Evolutionary conservation across 352 stramenopile species (phyloP).

Genomic region (Globisporangium irregulare): DNA sequence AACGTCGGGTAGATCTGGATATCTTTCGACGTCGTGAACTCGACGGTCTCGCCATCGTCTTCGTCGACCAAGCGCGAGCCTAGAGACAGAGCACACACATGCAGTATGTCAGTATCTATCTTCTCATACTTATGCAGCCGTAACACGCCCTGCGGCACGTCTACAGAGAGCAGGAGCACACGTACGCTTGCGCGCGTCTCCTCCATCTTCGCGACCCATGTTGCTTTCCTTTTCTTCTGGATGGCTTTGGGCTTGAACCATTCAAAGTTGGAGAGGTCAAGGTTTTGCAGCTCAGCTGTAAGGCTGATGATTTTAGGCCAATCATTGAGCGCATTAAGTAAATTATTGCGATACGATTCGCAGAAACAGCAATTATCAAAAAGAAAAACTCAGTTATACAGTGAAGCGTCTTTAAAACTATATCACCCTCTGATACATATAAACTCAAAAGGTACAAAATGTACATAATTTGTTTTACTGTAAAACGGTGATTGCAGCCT

Average conservation of each 20-base stretch:
- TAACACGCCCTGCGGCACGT: background rate
- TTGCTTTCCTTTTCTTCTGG: conserved; percentile 1
- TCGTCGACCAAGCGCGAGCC: conserved; percentile 65
- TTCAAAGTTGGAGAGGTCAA: background rate
- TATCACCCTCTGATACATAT: too few species aligned
- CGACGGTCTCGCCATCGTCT: conserved; percentile 64
- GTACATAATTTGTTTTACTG: too few species aligned
- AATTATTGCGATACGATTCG: too few species aligned
- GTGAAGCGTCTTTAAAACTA: too few species aligned
- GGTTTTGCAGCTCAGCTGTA: too few species aligned
- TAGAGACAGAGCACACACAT: conserved; percentile 14
- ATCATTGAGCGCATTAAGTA: too few species aligned
- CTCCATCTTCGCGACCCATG: conserved; percentile 16
- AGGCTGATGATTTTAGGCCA: too few species aligned
- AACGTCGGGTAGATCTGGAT: conserved; percentile 87
- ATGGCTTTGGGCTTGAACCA: conserved; percentile 4
- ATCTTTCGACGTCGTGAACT: conserved; percentile 91
- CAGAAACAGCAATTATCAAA: too few species aligned
- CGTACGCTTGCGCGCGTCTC: conserved; percentile 17
- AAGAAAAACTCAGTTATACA: too few species aligned
- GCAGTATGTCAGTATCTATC: conserved; percentile 12
- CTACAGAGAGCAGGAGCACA: background rate
- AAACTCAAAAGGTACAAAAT: too few species aligned
- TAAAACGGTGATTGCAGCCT: too few species aligned
- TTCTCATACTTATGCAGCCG: background rate